Percentiles rank a stretch among this genome's conserved stretches.
phyloP scores from a whole-genome alignment of 108 stramenopile genomes.

The Skeletonema menzelii region DNA sequence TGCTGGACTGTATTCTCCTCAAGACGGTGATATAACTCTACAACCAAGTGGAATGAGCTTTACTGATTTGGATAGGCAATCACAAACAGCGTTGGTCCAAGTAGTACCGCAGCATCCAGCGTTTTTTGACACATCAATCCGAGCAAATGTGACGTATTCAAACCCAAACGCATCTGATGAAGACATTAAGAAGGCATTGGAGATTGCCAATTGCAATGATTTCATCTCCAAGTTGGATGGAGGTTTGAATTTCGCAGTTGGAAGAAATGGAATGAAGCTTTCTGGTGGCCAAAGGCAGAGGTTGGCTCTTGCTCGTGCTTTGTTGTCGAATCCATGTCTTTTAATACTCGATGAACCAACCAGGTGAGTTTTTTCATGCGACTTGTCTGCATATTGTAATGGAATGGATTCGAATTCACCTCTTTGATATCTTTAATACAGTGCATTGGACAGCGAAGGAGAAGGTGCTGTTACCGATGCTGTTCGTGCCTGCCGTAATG shows the following conservation, averaged over 20 bases:
- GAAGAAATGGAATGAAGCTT: slow-evolving; percentile 84
- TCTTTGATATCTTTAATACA: no score
- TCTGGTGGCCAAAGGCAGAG: slow-evolving; percentile 96
- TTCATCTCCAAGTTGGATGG: slow-evolving; percentile 74
- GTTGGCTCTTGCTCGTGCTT: slow-evolving; percentile 92
- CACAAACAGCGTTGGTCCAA: slow-evolving; percentile 72
- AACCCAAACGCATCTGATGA: slow-evolving; percentile 56
- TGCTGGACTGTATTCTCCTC: slow-evolving; percentile 86
- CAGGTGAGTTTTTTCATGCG: no score
- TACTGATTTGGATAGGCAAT: slow-evolving; percentile 46
- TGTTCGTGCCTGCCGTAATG: slow-evolving; percentile 60
- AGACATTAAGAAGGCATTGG: slow-evolving; percentile 54
- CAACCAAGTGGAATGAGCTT: slow-evolving; percentile 46
- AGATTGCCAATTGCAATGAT: slow-evolving; percentile 64
- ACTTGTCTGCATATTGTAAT: no score
- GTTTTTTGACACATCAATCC: slow-evolving; percentile 74
- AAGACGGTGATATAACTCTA: slow-evolving; percentile 47
- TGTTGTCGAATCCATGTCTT: slow-evolving; percentile 84
- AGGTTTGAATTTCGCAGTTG: slow-evolving; percentile 82
- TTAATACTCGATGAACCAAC: slow-evolving; percentile 93
- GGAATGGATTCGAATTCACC: no score
- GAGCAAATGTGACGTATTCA: slow-evolving; percentile 82
- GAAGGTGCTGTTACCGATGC: slow-evolving; percentile 74
- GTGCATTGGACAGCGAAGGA: slow-evolving; percentile 76
- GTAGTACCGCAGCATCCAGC: slow-evolving; percentile 92